Evolutionary conservation across 176 grass and related monocot species (phyloP).

Genomic region (Luzula sylvatica): DNA sequence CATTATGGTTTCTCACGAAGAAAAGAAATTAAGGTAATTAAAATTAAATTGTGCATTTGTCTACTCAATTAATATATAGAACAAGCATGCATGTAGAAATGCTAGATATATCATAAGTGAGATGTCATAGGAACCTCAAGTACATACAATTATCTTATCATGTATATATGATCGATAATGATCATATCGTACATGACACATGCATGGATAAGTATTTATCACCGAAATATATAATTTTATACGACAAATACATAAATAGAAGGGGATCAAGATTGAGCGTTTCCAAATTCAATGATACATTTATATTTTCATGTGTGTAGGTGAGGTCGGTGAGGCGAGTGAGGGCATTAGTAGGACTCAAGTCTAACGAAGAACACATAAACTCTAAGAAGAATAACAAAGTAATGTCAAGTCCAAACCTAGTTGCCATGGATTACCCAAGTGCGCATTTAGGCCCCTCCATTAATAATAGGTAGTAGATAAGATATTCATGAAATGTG

Average conservation of each 20-base stretch:
- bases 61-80: background rate
- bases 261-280: background rate
- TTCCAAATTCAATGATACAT: background rate
- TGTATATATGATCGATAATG: too few species aligned
- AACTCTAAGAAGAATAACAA: conserved; percentile 2
- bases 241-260: background rate
- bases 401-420: background rate
- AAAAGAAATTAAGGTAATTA: conserved; percentile 9
- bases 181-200: too few species aligned
- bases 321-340: conserved; percentile 1
- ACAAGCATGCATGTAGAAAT: background rate
- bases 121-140: background rate
- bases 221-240: background rate
- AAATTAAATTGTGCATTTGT: background rate
- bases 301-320: background rate
- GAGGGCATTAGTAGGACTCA: conserved; percentile 3
- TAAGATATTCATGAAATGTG: background rate
- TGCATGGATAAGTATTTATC: background rate
- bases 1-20: background rate
- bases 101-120: background rate
- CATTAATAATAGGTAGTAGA: conserved; percentile 16
- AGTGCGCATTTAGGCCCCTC: conserved; percentile 20
- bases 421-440: conserved; percentile 15
- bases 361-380: conserved; percentile 14
- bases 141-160: conserved; percentile 2